These are phyloP conservation scores for Dinochytrium kinnereticum DNA, from an alignment of 371 early-diverging fungal genomes.

Conservation along the genomic window DNA sequence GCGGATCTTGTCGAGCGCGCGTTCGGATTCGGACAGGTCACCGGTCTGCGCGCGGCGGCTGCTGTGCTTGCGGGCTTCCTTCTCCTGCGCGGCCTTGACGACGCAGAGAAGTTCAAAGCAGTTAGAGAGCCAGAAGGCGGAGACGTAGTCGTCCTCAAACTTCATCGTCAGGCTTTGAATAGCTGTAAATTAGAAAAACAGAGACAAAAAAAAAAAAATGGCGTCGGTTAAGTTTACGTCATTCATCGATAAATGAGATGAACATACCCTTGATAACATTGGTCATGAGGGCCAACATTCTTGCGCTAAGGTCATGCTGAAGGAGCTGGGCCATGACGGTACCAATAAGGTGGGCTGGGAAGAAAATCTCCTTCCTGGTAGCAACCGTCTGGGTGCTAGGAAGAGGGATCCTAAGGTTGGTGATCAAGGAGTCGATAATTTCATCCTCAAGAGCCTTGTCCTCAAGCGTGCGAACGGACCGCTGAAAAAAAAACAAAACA, in stretches of 20 bases:
- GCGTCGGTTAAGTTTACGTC: too few species aligned
- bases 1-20: slow-evolving; percentile 51
- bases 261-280: slow-evolving; percentile 75
- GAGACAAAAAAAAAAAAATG: neutral
- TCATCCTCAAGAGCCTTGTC: slow-evolving; percentile 86
- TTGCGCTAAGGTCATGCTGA: slow-evolving; percentile 33
- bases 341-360: slow-evolving; percentile 93
- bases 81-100: slow-evolving; percentile 53
- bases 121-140: slow-evolving; percentile 93
- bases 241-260: too few species aligned
- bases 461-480: slow-evolving; percentile 49
- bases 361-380: slow-evolving; percentile 83
- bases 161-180: slow-evolving; percentile 65
- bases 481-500: slow-evolving; percentile 29
- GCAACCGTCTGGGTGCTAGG: slow-evolving; percentile 84
- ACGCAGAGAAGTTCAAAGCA: slow-evolving; percentile 83
- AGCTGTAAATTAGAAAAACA: slow-evolving; percentile 45
- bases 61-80: slow-evolving; percentile 33
- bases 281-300: slow-evolving; percentile 54
- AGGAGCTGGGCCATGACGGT: slow-evolving; percentile 84
- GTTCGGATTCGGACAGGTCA: slow-evolving; percentile 44
- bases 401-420: slow-evolving; percentile 83
- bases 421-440: slow-evolving; percentile 85
- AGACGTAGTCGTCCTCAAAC: slow-evolving; percentile 73
- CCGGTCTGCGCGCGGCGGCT: slow-evolving; percentile 15